Conservation (phyloP, 805 yeast genomes). For the Yamadazyma insecticola region DNA sequence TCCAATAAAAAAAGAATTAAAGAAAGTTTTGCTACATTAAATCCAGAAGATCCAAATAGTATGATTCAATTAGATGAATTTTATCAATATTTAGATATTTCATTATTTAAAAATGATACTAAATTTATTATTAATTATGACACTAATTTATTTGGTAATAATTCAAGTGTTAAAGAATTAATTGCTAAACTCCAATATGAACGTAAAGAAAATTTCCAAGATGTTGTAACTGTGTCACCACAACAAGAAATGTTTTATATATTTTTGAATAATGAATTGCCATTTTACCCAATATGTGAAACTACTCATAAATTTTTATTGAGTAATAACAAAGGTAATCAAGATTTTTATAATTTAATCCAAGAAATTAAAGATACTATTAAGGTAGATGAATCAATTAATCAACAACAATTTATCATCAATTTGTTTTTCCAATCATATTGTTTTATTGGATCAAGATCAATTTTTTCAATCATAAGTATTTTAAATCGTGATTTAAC, state of each 20-base stretch:
- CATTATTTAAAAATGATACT: conserved; percentile 25
- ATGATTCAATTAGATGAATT: conserved; percentile 34
- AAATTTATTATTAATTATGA: conserved; percentile 32
- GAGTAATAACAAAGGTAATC: conserved; percentile 36
- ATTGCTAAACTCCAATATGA: conserved; percentile 22
- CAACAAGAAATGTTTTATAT: conserved; percentile 24
- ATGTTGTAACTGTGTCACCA: conserved; percentile 6
- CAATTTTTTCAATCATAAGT: conserved; percentile 53
- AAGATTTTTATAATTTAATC: conserved; percentile 30
- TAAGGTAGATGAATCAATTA: conserved; percentile 13
- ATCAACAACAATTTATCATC: conserved; percentile 39
- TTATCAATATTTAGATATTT: conserved; percentile 33
- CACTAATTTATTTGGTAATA: conserved; percentile 28
- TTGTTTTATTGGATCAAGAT: conserved; percentile 82
- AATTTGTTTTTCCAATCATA: conserved; percentile 65
- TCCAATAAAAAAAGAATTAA: conserved; percentile 70
- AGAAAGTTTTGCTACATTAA: conserved; percentile 51
- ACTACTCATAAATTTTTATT: conserved; percentile 38
- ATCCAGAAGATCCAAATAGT: conserved; percentile 25
- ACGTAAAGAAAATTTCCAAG: conserved; percentile 13
- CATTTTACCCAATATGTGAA: conserved; percentile 31
- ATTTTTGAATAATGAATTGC: conserved; percentile 32
- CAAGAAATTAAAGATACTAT: conserved; percentile 21
- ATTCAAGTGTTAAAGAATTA: conserved; percentile 20
- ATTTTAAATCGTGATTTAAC: conserved; percentile 36